Evolutionary conservation across 2,329 filamentous ascomycete genomes (phyloP), one percentile per base, ranked within the genome.

Genomic region (Pseudocercospora fijiensis): DNA sequence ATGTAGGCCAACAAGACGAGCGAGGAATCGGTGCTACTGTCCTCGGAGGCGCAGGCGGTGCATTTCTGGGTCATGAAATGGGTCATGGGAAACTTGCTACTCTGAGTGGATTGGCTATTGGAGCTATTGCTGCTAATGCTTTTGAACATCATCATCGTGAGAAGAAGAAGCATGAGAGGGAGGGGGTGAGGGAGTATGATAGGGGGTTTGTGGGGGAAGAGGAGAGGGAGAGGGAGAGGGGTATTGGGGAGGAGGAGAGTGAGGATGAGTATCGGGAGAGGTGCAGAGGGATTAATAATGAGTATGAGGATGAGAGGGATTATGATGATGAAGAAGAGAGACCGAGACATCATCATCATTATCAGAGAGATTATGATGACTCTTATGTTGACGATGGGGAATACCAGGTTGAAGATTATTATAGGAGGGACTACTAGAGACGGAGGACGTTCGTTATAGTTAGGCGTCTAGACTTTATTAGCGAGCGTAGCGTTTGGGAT

Each of bases 101-200:
- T 16, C 49, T 61, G 0, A 51, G 59, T 1, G 58, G 58, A 8
- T 24, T 61, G 3, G 58, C 58, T 1, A 51, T 47, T 8, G 59
- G 59, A 8, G 59, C 59, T 18, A 61, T 61, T n/a, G 59, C 51
- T n/a, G 51, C 59, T 6, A 56, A 61, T 30, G 37, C 28, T 22
- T 47, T 43, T 10, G 59, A 61, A 51, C 59, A 61, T 27, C 58
- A 61, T 43, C 58, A 61, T 43, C 58, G 56, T 28, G 41, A 61
- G 51, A 61, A 57, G 59, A 61, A 61, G 59, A 61, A 61, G 59
- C 28, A 43, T n/a, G 59, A 61, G 33, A 11, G 22, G 11, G 49
- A 53, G 13, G n/a, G 28, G n/a, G 37, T 55, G 26, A 51, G 37
- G 3, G 59, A 51, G 28, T 61, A 56, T 33, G 59, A 56, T 24